Conservation (phyloP, 768 basidiomycete genomes). For the Suillus variegatus region DNA sequence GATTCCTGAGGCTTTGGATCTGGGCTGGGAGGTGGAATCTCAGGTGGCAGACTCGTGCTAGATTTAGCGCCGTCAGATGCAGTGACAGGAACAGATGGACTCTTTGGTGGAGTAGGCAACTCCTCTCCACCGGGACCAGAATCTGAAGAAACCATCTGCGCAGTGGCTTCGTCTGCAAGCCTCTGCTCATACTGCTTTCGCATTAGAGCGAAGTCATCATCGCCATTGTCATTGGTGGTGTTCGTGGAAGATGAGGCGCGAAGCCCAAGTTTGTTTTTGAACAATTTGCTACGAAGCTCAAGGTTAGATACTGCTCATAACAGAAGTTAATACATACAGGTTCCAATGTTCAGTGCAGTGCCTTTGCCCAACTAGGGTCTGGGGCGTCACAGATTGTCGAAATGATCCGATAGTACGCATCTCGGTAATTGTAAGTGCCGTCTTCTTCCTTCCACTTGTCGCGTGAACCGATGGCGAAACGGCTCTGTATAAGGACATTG, state of each 20-base stretch:
- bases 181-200: too few relatives aligned
- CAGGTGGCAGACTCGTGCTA: too few relatives aligned
- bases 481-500: background rate
- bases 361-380: conserved; percentile 5
- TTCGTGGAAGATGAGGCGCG: too few relatives aligned
- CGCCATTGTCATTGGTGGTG: too few relatives aligned
- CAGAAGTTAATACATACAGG: background rate
- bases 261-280: too few relatives aligned
- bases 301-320: background rate
- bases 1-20: too few relatives aligned
- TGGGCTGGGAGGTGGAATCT: too few relatives aligned
- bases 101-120: too few relatives aligned
- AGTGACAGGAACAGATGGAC: too few relatives aligned
- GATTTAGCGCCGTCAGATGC: too few relatives aligned
- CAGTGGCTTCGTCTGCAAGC: too few relatives aligned
- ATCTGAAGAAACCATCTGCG: background rate
- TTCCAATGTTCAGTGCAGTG: conserved; percentile 3
- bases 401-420: conserved; percentile 1
- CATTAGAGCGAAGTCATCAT: too few relatives aligned
- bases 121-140: background rate
- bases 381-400: background rate
- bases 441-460: conserved; percentile 6
- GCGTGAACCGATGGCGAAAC: background rate
- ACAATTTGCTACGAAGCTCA: background rate
- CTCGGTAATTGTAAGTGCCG: background rate